Base-by-base conservation (phyloP, 352 stramenopile genomes). In the Globisporangium spinosum region DNA sequence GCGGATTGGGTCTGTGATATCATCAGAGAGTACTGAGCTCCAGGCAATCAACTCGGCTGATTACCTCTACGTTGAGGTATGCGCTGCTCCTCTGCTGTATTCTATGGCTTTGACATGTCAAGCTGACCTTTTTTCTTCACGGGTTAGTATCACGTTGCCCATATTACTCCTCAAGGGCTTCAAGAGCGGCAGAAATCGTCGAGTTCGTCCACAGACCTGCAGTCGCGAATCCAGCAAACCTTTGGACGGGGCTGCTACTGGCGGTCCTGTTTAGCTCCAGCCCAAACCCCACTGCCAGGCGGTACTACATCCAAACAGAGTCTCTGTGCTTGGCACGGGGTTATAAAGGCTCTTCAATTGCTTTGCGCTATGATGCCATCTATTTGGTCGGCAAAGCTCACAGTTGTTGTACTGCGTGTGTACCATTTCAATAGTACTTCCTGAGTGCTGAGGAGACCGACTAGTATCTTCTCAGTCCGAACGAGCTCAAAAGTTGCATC, bases 291-390 rank as follows among this genome's bases (percentile, higher is more conserved):
- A 8, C 15, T 13, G 23, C 6, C 15, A n/a, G 25, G 7, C 17
- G 25, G 6, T 13, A 43, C 0, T 12, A 22, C 54, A 5, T 25
- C n/a, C 20, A 51, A 51, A n/a, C 55, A 56, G 3, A 70, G 60
- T 9, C 35, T 81, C 22, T 83, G 77, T 45, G 43, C 34, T 20
- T 83, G 77, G 77, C 77, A 83, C 58, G 27, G 49, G 2, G 56
- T 67, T 22, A 32, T 82, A 2, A 53, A 77, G 73, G 77, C 82
- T 56, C 6, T 25, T 9, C 17, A 9, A 15, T 8, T 22, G 27
- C 17, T 38, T n/a, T 17, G 3, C 20, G 13, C 13, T 47, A 17
- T 20, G 40, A 10, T 43, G 15, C 10, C 25, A 12, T 38, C 4
- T n/a, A 34, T 58, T 34, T 32, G 29, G 29, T 5, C 23, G 51